Percentiles rank a stretch among this genome's conserved stretches.
phyloP scores from a whole-genome alignment of 1,284 basidiomycete species.

The Ganoderma boninense region DNA sequence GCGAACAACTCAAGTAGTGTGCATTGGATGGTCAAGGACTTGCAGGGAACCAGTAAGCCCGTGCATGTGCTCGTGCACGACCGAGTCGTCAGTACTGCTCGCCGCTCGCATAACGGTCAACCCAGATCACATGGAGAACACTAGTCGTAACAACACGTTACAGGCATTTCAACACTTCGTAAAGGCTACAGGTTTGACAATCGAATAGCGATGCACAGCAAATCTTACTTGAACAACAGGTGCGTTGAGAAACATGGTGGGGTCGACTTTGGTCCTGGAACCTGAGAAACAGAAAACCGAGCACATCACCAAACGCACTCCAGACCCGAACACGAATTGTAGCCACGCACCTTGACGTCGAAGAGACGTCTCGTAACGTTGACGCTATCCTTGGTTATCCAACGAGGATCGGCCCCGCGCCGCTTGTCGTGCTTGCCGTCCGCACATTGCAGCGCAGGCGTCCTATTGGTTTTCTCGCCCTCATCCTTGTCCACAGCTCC shows the following conservation, averaged over 20 bases:
- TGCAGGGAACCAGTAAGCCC: too few relatives aligned
- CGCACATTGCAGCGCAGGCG: constrained; percentile 14
- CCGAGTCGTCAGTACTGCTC: not conserved
- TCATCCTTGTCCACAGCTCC: constrained; percentile 8
- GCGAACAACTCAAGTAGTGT: too few relatives aligned
- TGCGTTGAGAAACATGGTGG: constrained; percentile 23
- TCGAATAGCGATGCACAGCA: constrained; percentile 30
- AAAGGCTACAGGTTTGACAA: constrained; percentile 17
- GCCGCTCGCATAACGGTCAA: not conserved
- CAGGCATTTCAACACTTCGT: not conserved
- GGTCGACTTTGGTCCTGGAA: constrained; percentile 13
- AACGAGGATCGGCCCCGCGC: constrained; percentile 10
- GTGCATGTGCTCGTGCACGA: too few relatives aligned
- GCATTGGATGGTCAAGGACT: too few relatives aligned
- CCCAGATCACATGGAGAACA: not conserved
- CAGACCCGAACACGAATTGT: too few relatives aligned
- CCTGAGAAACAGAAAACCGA: not conserved
- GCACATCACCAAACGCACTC: not conserved
- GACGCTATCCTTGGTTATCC: constrained; percentile 20
- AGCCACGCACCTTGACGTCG: constrained; percentile 25
- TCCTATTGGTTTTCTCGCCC: constrained; percentile 13
- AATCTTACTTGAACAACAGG: constrained; percentile 22
- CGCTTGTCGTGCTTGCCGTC: constrained; percentile 3
- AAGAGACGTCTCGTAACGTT: constrained; percentile 25
- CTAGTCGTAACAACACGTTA: not conserved